Percentiles rank a stretch among this genome's conserved stretches.
Conservation (phyloP, 2,329 filamentous ascomycete species). For the Boeremia lycopersici region DNA sequence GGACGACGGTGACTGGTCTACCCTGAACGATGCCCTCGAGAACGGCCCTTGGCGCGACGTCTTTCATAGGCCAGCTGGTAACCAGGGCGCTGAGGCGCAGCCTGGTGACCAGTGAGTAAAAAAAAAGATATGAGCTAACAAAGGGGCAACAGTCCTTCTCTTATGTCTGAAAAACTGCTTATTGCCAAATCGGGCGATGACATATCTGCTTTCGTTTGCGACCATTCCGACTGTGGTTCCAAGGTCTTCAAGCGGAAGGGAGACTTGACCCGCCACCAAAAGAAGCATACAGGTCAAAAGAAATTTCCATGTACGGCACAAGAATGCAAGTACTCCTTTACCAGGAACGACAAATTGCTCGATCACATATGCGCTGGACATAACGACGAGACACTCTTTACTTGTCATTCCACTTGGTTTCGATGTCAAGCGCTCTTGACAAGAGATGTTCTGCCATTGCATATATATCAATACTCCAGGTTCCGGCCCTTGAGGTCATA, state of each 20-base stretch:
- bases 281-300: conserved; percentile 1
- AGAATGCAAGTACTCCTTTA: conserved; percentile 12
- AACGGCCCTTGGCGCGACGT: conserved; percentile 12
- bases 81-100: conserved; percentile 5
- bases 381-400: conserved; percentile 14
- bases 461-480: not conserved
- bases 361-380: conserved; percentile 24
- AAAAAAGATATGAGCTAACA: conserved; percentile 32
- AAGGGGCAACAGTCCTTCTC: conserved; percentile 19
- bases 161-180: too few species aligned
- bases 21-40: conserved; percentile 12
- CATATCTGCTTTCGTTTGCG: not conserved
- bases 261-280: conserved; percentile 16
- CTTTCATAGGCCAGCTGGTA: not conserved
- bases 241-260: conserved; percentile 16
- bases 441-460: conserved; percentile 7
- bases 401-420: too few species aligned
- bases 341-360: conserved; percentile 18
- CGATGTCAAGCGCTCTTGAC: not conserved
- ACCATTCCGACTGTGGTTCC: not conserved
- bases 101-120: conserved; percentile 26
- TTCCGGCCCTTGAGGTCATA: not conserved
- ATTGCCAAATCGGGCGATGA: too few species aligned
- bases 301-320: conserved; percentile 12
- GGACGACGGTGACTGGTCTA: not conserved